These are phyloP conservation scores for Tylopilus sp. DNA, from an alignment of 1,284 basidiomycete genomes.

Conservation along the genomic window DNA sequence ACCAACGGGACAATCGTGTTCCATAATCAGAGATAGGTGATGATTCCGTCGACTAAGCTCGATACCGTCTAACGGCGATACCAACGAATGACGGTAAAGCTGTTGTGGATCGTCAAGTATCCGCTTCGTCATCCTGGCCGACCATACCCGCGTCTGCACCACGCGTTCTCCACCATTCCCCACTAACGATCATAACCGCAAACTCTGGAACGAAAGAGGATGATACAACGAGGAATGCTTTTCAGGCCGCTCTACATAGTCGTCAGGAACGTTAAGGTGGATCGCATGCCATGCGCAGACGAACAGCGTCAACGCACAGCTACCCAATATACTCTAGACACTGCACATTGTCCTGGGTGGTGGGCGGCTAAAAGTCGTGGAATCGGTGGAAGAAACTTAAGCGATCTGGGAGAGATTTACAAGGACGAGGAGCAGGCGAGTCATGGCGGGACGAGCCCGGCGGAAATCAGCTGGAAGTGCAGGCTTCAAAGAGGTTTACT, in stretches of 20 bases:
- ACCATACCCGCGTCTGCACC: too few relatives aligned
- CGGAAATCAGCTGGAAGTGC: background rate
- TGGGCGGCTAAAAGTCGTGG: background rate
- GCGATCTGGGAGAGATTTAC: background rate
- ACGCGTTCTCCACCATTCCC: background rate
- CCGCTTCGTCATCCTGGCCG: too few relatives aligned
- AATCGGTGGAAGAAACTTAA: background rate
- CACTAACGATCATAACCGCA: background rate
- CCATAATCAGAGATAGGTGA: too few relatives aligned
- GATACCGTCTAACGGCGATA: too few relatives aligned
- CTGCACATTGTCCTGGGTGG: background rate
- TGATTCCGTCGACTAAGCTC: too few relatives aligned
- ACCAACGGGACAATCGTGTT: too few relatives aligned
- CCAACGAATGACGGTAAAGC: too few relatives aligned
- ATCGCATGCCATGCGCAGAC: constrained; percentile 5
- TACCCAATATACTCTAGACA: constrained; percentile 3
- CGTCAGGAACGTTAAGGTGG: background rate
- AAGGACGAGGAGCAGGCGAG: background rate
- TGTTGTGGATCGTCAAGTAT: too few relatives aligned
- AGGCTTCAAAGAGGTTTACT: background rate
- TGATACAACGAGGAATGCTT: background rate
- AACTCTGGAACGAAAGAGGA: background rate
- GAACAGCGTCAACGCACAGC: background rate
- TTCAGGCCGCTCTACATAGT: background rate
- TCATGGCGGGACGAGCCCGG: background rate